Base-by-base conservation (phyloP, 371 early-diverging fungal species). In the Circinella minor region DNA sequence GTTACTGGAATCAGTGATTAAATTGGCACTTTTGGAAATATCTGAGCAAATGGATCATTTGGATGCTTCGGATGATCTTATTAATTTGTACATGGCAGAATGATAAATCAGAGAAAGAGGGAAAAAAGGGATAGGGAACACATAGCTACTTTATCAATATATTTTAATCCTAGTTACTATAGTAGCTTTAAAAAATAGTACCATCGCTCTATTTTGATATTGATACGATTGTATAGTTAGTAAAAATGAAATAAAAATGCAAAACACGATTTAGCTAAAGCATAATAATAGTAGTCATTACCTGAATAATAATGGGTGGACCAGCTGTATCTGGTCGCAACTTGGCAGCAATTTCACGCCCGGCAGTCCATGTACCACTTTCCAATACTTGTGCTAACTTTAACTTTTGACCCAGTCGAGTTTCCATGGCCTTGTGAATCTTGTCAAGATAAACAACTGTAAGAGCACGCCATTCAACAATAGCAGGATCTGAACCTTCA, bases 391-490 rank as follows among this genome's bases (percentile, higher is more conserved):
- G 93, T 34, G 93, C 95, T 59, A 97, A 77, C 48, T 88, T 87
- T 27, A 96, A 72, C n/a, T 86, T 69, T 14, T 74, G 72, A 13
- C 79, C 81, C 17, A 86, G 71, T 61, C 92, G 80, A 4, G 76
- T 80, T 20, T 92, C 86, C 36, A 80, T 70, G 5, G 77, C 74
- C 5, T 83, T 75, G 3, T 92, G 94, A 4, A 94, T 89, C 43
- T 73, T 78, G 71, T 96, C 98, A 65, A 97, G 72, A 64, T 95
- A 85, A 0, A 88, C 88, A 3, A 96, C 94, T 0, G 97, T 97
- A 78, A 96, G 77, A 5, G 94, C 95, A 17, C 98, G 88, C 98
- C 97, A 97, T 76, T 96, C 97, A 51, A 96, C 91, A 49, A 96
- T 89, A 10, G 89, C 89, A 11, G 93, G 92, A 72, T 96, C 95